Base-by-base conservation (phyloP, 805 yeast species). In the Zygotorulaspora florentina region DNA sequence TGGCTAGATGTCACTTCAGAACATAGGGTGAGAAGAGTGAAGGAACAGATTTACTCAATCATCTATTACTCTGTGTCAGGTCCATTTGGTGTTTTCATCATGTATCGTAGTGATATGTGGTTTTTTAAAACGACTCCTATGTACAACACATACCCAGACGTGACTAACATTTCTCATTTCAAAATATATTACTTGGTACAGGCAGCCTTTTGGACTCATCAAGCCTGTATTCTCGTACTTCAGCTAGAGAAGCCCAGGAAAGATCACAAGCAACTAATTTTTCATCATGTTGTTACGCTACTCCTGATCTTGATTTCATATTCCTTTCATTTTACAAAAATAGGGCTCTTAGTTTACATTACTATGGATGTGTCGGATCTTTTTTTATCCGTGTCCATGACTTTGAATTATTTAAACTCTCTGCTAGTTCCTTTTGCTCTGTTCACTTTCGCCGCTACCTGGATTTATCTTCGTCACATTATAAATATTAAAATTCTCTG, bases 161-260 rank as follows among this genome's bases (percentile, higher is more conserved):
- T 77, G 50, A 74, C 83, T 27, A 86, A 85, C 60, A 83, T 77
- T 46, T 75, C 71, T 50, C 71, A 74, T 46, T 85, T 85, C 71
- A 93, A 93, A 70, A 65, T 80, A 11, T 93, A 85, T 64, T 93
- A 93, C 65, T 72, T 93, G 50, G 81, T 86, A 35, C 98, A 93
- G 70, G 97, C 98, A 5, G 85, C 97, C 3, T 93, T 88, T 67
- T 93, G 99, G 99, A 81, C 89, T 17, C 99, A 93, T 71, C 99
- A 93, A 69, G 83, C 95, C 1, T 81, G 86, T 34, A 85, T 93
- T 27, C 73, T 93, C 53, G 69, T 80, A 37, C 73, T 93, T 52
- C 96, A 85, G 66, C 75, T 93, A 50, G 99, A 93, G 68, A 87
- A 87, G 65, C 98, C 96, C 46, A 79, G 99, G 66, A 90, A 89